Evolutionary conservation across 768 basidiomycete species (phyloP), one percentile per base, ranked within the genome.

Genomic region (Pleurotus tuoliensis): DNA sequence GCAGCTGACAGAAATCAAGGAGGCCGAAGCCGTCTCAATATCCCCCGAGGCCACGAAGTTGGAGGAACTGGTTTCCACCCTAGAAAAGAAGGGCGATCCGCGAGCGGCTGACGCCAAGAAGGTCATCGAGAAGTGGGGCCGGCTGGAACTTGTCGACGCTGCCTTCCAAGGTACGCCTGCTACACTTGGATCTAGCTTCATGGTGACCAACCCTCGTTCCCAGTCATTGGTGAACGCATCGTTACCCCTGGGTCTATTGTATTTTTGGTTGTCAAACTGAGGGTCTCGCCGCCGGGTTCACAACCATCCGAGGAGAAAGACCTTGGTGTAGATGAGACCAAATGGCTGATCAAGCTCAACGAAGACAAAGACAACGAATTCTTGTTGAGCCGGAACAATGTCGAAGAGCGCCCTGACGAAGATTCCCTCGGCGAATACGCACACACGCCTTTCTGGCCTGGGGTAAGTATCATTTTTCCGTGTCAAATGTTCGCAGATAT

Each of bases 391-490:
- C 76, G 83, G 18, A 78, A 77, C 30, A 86, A 88, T 3, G 75
- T 79, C 0, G 91, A 92, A 62, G 84, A 87, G 50, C 60, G 84
- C 16, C 64, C 70, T 13, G 69, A 75, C n/a, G 73, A 73, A 24
- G 65, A 65, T n/a, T 61, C 69, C 49, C 61, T 72, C 8, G 73
- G 73, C 51, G 83, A 79, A 24, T 84, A 74, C 57, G 94, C 89
- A n/a, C 95, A 99, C 67, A 92, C 95, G 5, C 96, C 96, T 4
- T 80, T 82, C 65, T 98, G 94, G 94, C 94, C 96, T 56, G 82
- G 79, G 58, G 94, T 95, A 63, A 44, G 88, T 75, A 40, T 43
- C 30, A 30, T 22, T 46, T 37, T 11, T 13, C 16, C 43, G 2
- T 40, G 12, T 15, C 44, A 3, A 20, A n/a, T 47, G 1, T 20